Base-by-base conservation (phyloP, 495 filamentous ascomycete species). In the Talaromyces wortmannii region DNA sequence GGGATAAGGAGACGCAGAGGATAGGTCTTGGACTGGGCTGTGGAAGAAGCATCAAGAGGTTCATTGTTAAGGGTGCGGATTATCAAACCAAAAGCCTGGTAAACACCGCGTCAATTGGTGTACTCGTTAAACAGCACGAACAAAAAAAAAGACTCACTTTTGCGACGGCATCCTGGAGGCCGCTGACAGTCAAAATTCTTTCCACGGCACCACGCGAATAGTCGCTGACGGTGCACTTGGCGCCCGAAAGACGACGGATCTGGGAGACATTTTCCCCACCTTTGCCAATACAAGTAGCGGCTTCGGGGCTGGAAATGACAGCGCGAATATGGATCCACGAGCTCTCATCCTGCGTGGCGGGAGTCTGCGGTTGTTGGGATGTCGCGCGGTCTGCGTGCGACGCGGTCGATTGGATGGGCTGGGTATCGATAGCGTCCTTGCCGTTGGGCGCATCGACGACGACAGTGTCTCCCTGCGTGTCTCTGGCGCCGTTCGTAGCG, bases 1-100 rank as follows among this genome's bases (percentile, higher is more conserved):
- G 94, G 94, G 59, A 98, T 88, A 53, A 98, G 84, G 48, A 98
- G 85, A 57, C 94, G 91, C 55, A 98, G 83, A 57, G 94, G 92
- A 60, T 98, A 98, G 8, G 92, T 96, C 81, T 96, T 97, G 42
- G 94, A 97, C 61, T 94, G 88, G 51, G 89, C 79, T 63, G 83
- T 95, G 36, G 94, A 98, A 56, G 92, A 74, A 62, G 87, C 77
- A 55, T 88, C 84, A 61, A 97, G 79, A 43, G 89, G 86, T 73
- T 98, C 94, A 67, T 97, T 95, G 78, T 97, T 98, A 56, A 98
- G 78, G 32, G 94, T 98, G 58, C 94, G 89, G 59, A 98, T 97
- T 66, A 98, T 98, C 48, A 98, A 74, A 61, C 94, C 94, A 72
- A 98, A 98, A 8, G 95, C 94, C 94, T 97, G 59, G 49, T 44